Conservation (phyloP, 805 yeast genomes). For the Nakazawaea sp. region DNA sequence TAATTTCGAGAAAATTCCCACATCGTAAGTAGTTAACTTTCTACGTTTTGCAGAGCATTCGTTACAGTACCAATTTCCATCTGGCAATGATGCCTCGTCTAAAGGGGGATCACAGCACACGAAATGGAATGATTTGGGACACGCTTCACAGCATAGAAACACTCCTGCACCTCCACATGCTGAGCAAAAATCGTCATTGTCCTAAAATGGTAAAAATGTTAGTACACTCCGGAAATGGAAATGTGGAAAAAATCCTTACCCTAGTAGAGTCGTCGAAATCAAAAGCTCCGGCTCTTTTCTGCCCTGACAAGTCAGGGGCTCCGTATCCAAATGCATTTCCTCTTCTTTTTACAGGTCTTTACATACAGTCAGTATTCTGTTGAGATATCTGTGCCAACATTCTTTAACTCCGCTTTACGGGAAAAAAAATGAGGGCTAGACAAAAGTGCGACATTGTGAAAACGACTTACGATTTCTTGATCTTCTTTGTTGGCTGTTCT, state of each 20-base stretch:
- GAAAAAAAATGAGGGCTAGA: background rate
- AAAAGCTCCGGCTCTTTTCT: constrained; percentile 22
- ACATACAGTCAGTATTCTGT: no score
- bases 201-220: constrained; percentile 5
- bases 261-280: constrained; percentile 24
- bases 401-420: no score
- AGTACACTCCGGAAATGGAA: no score
- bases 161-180: constrained; percentile 87
- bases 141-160: constrained; percentile 88
- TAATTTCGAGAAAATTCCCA: constrained; percentile 50
- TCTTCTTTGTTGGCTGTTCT: constrained; percentile 1
- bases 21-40: constrained; percentile 15
- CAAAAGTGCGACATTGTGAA: no score
- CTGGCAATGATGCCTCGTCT: constrained; percentile 69
- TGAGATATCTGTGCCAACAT: no score
- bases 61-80: constrained; percentile 84
- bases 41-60: constrained; percentile 51
- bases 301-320: constrained; percentile 23
- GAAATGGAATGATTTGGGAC: constrained; percentile 90
- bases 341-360: constrained; percentile 11
- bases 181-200: constrained; percentile 86
- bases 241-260: constrained; percentile 14
- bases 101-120: constrained; percentile 88
- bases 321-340: constrained; percentile 38
- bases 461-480: constrained; percentile 11